Evolutionary conservation across 441 rosid genomes (phyloP).

Genomic region (Lepidium campestre): DNA sequence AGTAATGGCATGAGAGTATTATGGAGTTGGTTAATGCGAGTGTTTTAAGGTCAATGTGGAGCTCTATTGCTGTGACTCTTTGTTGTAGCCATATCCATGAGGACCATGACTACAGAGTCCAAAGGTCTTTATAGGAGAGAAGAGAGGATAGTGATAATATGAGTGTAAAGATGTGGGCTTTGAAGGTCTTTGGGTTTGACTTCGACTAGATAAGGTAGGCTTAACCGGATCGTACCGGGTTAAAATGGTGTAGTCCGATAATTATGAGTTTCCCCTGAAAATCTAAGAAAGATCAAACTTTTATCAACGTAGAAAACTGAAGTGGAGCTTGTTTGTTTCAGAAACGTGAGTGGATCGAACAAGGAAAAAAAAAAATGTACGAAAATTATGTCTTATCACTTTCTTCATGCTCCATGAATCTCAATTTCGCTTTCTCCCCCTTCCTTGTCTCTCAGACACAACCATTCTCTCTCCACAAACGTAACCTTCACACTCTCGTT

Average conservation of each 20-base stretch:
- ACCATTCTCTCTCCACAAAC: slow-evolving; percentile 8
- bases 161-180: no score
- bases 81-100: no score
- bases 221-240: neutral
- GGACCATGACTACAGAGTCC: no score
- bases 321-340: neutral
- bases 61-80: no score
- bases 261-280: neutral
- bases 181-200: neutral
- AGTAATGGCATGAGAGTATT: no score
- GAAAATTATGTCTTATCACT: neutral
- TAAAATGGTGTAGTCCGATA: neutral
- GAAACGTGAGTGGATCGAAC: neutral
- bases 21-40: no score
- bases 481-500: neutral
- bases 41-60: no score
- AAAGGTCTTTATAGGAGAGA: no score
- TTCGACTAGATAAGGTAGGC: neutral
- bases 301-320: neutral
- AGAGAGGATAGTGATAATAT: no score
- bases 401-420: neutral
- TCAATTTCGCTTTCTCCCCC: slow-evolving; percentile 16
- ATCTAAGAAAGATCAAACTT: neutral
- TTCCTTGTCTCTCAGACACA: neutral
- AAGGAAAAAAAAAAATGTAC: slow-evolving; percentile 4